These are phyloP conservation scores for Penicillium diatomitis DNA, from an alignment of 495 filamentous ascomycete species.

Conservation along the genomic window DNA sequence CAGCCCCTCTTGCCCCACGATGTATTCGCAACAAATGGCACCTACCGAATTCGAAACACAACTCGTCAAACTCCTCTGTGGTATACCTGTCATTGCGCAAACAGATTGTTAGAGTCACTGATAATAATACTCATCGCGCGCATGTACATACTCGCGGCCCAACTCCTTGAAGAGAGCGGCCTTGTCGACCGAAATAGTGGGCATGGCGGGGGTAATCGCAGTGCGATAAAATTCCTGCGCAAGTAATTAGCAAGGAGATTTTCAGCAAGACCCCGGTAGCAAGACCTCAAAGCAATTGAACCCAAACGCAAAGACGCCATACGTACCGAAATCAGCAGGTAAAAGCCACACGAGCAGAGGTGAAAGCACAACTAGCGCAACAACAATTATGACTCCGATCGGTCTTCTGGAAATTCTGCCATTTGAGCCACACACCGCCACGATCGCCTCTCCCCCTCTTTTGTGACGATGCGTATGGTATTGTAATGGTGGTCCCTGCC, in stretches of 20 bases:
- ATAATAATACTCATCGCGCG: background rate
- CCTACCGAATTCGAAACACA: conserved; percentile 96
- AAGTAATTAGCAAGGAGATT: background rate
- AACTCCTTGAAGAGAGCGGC: conserved; percentile 87
- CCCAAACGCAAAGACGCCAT: too few relatives aligned
- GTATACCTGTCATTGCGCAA: conserved; percentile 55
- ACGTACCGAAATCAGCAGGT: too few relatives aligned
- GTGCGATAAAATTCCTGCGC: conserved; percentile 14
- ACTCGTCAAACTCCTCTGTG: conserved; percentile 85
- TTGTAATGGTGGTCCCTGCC: conserved; percentile 7
- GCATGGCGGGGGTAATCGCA: conserved; percentile 41
- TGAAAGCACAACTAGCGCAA: conserved; percentile 3
- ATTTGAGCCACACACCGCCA: conserved; percentile 22
- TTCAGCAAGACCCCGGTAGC: background rate
- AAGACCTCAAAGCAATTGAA: too few relatives aligned
- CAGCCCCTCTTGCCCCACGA: conserved; percentile 28
- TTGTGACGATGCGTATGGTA: conserved; percentile 13
- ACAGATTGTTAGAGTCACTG: background rate
- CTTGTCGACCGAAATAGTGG: conserved; percentile 93
- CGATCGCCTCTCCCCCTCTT: conserved; percentile 13
- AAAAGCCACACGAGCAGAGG: conserved; percentile 1
- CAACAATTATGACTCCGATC: conserved; percentile 17
- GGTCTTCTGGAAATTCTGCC: conserved; percentile 16
- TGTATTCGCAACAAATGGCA: conserved; percentile 4
- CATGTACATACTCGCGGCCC: conserved; percentile 63